These are phyloP conservation scores for Rozella allomycis DNA, from an alignment of 371 early-diverging fungal genomes.

Conservation along the genomic window DNA sequence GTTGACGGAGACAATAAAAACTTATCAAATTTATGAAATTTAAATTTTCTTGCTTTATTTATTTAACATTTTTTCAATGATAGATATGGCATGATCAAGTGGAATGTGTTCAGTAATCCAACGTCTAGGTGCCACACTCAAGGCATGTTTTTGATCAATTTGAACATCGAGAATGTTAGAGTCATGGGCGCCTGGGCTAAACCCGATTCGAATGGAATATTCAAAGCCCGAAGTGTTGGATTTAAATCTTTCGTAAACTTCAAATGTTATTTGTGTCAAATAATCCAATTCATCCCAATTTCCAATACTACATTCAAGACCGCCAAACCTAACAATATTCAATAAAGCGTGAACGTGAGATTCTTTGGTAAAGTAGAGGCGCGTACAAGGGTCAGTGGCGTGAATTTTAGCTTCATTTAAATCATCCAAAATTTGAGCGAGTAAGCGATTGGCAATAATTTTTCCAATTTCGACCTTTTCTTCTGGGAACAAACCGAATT, in stretches of 20 bases:
- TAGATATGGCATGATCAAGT: slow-evolving; percentile 2
- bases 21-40: too few species aligned
- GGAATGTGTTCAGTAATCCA: slow-evolving; percentile 6
- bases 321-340: slow-evolving; percentile 65
- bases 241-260: slow-evolving; percentile 58
- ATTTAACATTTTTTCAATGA: too few species aligned
- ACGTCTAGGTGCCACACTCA: slow-evolving; percentile 52
- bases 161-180: slow-evolving; percentile 68
- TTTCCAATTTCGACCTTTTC: slow-evolving; percentile 78
- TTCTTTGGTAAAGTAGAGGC: slow-evolving; percentile 92
- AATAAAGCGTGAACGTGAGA: slow-evolving; percentile 61
- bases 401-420: slow-evolving; percentile 34
- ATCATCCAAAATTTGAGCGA: slow-evolving; percentile 52
- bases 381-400: slow-evolving; percentile 30
- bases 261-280: slow-evolving; percentile 88
- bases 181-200: slow-evolving; percentile 76
- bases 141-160: slow-evolving; percentile 62
- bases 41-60: too few species aligned
- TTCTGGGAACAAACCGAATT: slow-evolving; percentile 59
- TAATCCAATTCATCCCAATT: slow-evolving; percentile 76
- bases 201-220: slow-evolving; percentile 70
- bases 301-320: slow-evolving; percentile 48
- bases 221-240: slow-evolving; percentile 14
- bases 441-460: slow-evolving; percentile 45
- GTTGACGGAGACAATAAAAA: too few species aligned